phyloP scores from a whole-genome alignment of 106 monocot species.

The Dioscorea dumetorum region DNA sequence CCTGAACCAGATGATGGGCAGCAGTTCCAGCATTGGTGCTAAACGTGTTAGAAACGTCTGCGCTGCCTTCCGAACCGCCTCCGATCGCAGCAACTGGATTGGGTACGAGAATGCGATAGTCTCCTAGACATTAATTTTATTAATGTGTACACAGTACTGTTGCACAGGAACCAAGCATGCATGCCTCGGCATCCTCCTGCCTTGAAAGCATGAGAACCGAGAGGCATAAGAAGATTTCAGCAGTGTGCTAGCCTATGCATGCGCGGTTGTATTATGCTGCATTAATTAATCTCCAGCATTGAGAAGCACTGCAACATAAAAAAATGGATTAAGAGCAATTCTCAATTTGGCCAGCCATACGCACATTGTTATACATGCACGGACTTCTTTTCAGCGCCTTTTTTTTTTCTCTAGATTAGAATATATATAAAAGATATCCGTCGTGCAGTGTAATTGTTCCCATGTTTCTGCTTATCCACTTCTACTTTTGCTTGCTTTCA shows the following conservation, averaged over 20 bases:
- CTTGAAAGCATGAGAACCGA: too few relatives aligned
- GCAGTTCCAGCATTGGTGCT: conserved; percentile 49
- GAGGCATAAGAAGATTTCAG: too few relatives aligned
- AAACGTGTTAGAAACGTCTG: conserved; percentile 24
- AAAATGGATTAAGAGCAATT: too few relatives aligned
- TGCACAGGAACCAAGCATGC: too few relatives aligned
- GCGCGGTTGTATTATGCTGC: too few relatives aligned
- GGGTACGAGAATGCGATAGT: conserved; percentile 6
- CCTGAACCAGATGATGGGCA: conserved; percentile 38
- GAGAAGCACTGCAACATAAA: too few relatives aligned
- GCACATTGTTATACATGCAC: neutral
- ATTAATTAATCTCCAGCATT: too few relatives aligned
- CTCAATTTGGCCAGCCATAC: neutral
- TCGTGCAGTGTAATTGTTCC: neutral
- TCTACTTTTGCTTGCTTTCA: neutral
- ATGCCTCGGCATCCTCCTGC: too few relatives aligned
- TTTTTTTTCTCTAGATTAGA: too few relatives aligned
- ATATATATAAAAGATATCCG: neutral
- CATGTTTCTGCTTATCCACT: neutral
- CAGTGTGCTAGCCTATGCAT: too few relatives aligned
- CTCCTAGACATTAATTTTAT: neutral
- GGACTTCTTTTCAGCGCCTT: too few relatives aligned
- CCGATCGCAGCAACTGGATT: conserved; percentile 26
- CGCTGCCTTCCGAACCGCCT: conserved; percentile 27
- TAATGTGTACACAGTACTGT: too few relatives aligned